phyloP scores from a whole-genome alignment of 495 filamentous ascomycete genomes.

The Aspergillus haitiensis region DNA sequence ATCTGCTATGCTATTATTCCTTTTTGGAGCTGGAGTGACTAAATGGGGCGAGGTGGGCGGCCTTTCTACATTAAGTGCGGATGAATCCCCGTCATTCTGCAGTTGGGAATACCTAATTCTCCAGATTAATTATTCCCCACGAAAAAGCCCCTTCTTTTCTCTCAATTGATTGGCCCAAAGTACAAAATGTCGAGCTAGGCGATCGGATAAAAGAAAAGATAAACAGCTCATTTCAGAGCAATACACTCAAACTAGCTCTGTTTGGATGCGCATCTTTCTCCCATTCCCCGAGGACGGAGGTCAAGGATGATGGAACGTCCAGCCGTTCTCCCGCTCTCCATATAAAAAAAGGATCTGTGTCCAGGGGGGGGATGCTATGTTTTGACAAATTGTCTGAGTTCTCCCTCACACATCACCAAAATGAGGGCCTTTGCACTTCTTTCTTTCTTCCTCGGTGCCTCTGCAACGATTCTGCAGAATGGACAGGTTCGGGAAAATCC shows the following conservation, averaged over 20 bases:
- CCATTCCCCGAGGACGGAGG: not conserved
- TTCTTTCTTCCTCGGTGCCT: constrained; percentile 19
- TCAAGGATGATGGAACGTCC: not conserved
- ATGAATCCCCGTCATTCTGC: constrained; percentile 3
- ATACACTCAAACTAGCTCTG: not conserved
- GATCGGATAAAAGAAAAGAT: not conserved
- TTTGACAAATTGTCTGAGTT: not conserved
- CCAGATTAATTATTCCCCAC: not conserved
- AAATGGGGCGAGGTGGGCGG: not conserved
- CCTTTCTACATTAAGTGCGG: constrained; percentile 2
- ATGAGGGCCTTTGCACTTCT: constrained; percentile 11
- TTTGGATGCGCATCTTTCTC: not conserved
- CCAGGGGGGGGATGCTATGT: not conserved
- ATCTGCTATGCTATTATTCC: not conserved
- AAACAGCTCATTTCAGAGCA: not conserved
- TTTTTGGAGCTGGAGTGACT: not conserved
- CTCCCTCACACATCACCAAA: not conserved
- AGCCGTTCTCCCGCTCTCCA: not conserved
- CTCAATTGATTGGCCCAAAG: not conserved
- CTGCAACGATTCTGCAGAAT: constrained; percentile 62
- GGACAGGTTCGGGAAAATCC: constrained; percentile 51
- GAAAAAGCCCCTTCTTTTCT: not conserved
- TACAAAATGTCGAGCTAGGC: not conserved
- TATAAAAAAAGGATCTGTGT: not conserved
- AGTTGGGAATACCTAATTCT: not conserved